Base-by-base conservation (phyloP, 2,329 filamentous ascomycete genomes). In the Basipetospora chlamydospora region DNA sequence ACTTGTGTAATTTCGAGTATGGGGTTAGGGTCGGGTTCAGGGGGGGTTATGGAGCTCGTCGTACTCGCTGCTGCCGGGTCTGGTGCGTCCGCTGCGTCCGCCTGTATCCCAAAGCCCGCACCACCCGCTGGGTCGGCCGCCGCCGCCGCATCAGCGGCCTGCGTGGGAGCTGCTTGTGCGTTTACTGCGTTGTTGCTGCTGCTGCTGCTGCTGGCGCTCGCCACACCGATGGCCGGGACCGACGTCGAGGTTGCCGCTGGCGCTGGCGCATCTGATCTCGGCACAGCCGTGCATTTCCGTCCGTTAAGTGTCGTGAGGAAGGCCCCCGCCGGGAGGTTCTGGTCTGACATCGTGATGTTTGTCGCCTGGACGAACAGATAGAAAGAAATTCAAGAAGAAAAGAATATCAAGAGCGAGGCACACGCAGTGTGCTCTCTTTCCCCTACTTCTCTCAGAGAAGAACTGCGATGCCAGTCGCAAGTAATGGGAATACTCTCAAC, bases 251-350 rank as follows among this genome's bases (percentile, higher is more conserved):
- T 36, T 38, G 34, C 42, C 41, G 38, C 28, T 45, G 32, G 44
- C 41, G 26, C 41, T 41, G 17, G 39, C 18, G 26, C 37, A 18
- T 36, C 23, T 17, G 38, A 43, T 46, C 50, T 64, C 33, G 66
- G 67, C 43, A 71, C 56, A 41, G 63, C 67, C 46, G 69, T 73
- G 56, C 70, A 72, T 51, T 60, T 60, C 49, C 59, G 64, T 35
- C 65, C 66, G 39, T 60, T 52, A 38, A 70, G 56, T 33, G 52
- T 63, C 38, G 66, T 71, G 40, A 67, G 59, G 41, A 64, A 63
- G 41, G 61, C 60, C 48, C 64, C 61, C 47, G 53, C 50, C 43
- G 57, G 59, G 49, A 67, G 58, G 49, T 52, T 57, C 38, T 56
- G 46, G 41, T 49, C 57, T 39, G 58, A 60, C 65, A 70, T 69